Evolutionary conservation across 805 yeast species (phyloP), one percentile per base, ranked within the genome.

Genomic region (Sugiyamaella qingdaonensis): DNA sequence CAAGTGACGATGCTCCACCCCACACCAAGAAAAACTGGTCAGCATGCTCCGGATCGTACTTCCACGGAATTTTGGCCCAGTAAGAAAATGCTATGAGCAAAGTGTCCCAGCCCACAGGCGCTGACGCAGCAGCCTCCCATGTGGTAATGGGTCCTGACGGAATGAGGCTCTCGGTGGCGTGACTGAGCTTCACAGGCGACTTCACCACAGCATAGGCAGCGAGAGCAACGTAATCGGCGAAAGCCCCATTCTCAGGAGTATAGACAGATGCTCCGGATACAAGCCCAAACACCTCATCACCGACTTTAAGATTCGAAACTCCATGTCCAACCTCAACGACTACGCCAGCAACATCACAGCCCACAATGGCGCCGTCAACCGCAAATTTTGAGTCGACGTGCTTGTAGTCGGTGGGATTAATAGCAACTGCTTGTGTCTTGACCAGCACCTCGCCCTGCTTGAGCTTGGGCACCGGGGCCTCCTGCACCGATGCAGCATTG

Each of bases 1-100:
- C 90, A 10, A 84, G 74, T 18, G 85, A 76, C 18, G 86, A 75
- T n/a, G 88, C 80, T 57, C 86, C 91, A 3, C 71, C 70, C 57
- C 65, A 67, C 10, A 67, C 56, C 10, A 67, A 56, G 19, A 60
- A 58, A 51, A 46, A 55, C 10, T 59, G 55, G 13, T 45, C 54
- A 35, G 45, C 35, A 24, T 62, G 43, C 43, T 64, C 60, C 10
- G 49, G 36, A 11, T 44, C 16, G 37, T 71, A 49, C 18, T 68
- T 67, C 35, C 80, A 62, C 43, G 67, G 53, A 34, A 52, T 49
- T 49, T 59, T 53, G 49, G 44, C 55, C 54, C 64, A 59, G 68
- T 66, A 51, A 61, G 60, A 47, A 71, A 73, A 16, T 74, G 68
- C 53, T 63, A 61, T 33, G 31, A 76, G 80, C 14, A 78, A 73